Conservation (phyloP, 2,329 filamentous ascomycete species). For the Ophiocordyceps robertsii region DNA sequence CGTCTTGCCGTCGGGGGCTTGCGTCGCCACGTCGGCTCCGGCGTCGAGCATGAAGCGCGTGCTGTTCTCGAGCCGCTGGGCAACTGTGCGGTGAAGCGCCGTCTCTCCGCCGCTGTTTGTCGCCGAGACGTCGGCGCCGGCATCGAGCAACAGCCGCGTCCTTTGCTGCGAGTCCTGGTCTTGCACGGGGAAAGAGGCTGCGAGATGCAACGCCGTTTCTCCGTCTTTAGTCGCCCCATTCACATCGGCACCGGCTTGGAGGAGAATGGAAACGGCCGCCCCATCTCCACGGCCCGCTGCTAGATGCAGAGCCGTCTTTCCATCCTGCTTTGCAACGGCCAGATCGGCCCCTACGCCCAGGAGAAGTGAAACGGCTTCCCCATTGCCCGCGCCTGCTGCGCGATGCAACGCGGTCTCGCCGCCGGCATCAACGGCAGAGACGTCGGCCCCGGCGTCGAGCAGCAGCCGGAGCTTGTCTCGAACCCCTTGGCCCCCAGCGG, state of each 20-base stretch:
- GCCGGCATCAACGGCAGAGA: neutral
- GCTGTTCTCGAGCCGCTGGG: neutral
- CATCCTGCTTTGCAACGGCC: neutral
- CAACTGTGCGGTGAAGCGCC: neutral
- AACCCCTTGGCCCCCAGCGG: neutral
- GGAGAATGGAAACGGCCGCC: neutral
- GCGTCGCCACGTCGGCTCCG: neutral
- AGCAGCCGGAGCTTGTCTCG: neutral
- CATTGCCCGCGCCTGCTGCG: neutral
- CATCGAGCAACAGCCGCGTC: neutral
- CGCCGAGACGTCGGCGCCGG: neutral
- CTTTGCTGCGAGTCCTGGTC: neutral
- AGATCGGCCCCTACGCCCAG: neutral
- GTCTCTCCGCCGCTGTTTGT: neutral
- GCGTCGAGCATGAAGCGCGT: neutral
- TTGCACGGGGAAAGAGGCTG: neutral
- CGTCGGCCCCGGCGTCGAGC: neutral
- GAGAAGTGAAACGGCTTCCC: neutral
- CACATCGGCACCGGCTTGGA: neutral
- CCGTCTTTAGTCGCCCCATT: neutral
- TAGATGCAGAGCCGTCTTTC: neutral
- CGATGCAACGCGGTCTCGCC: neutral
- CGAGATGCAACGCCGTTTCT: neutral
- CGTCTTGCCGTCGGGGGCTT: neutral
- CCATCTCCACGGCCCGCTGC: no score